Conservation (phyloP, 148 eudicot genomes). For the Euryodendron excelsum region DNA sequence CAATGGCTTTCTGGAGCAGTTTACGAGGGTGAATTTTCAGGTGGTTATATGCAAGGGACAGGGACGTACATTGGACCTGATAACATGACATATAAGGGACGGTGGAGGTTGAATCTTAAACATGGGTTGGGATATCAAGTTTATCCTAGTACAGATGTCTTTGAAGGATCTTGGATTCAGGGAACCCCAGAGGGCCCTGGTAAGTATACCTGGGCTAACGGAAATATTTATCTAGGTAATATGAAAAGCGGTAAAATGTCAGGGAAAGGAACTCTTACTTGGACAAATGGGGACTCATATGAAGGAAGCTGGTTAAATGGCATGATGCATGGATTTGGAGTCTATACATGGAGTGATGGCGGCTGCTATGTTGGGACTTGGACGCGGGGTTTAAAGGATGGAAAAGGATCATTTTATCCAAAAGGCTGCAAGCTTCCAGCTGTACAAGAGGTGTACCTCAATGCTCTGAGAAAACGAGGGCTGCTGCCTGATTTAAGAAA, state of each 20-base stretch:
- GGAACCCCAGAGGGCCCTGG: conserved; percentile 95
- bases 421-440: conserved; percentile 58
- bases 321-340: conserved; percentile 91
- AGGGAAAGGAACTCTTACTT: conserved; percentile 85
- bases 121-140: conserved; percentile 90
- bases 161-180: conserved; percentile 96
- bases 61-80: conserved; percentile 65
- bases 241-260: conserved; percentile 96
- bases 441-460: conserved; percentile 65
- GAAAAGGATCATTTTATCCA: conserved; percentile 91
- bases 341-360: conserved; percentile 88
- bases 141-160: conserved; percentile 72
- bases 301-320: conserved; percentile 92
- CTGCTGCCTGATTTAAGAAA: conserved; percentile 74
- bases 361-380: conserved; percentile 93
- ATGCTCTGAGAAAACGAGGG: conserved; percentile 84
- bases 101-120: conserved; percentile 86
- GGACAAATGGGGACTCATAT: conserved; percentile 83
- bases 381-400: conserved; percentile 95
- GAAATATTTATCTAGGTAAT: conserved; percentile 78
- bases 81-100: conserved; percentile 63
- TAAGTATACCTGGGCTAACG: conserved; percentile 80
- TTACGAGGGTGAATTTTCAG: conserved; percentile 91
- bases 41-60: conserved; percentile 84
- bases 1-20: conserved; percentile 74